Evolutionary conservation across 768 basidiomycete species (phyloP), one percentile per base, ranked within the genome.

Genomic region (Macrolepiota albuminosa): DNA sequence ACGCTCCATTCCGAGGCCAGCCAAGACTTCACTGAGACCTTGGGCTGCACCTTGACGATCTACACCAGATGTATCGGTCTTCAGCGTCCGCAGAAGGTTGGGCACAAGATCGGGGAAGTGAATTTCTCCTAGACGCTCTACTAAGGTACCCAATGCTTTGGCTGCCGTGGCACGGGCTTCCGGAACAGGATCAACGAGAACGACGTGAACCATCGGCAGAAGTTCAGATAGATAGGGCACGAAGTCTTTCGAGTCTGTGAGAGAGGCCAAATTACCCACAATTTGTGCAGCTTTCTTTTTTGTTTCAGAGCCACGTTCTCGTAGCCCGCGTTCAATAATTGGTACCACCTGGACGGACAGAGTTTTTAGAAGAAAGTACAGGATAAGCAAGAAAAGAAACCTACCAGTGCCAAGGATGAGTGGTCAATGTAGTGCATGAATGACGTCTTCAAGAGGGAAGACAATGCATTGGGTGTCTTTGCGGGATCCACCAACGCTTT

Each of bases 351-450:
- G 33, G 10, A 40, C 7, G 36, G 21, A 39, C 36, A 42, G n/a
- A n/a, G 42, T 4, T 13, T 54, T 43, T 2, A n/a, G 50, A 58
- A 48, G 1, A 34, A 54, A 57, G 5, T 21, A 33, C 43, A 55
- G 48, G 11, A 1, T n/a, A 11, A n/a, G 3, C 6, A 29, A 45
- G 21, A 48, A 45, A 51, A 54, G 47, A 40, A 26, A 73, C 88
- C 65, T 60, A 94, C 92, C 67, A 99, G 73, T 18, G 97, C 97
- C 8, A 99, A 77, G 4, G 96, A 98, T 1, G 97, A 95, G 58
- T 96, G 91, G 64, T 98, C 97, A 64, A 99, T 95, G 68, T 97
- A 98, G 70, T 99, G 97, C 76, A 93, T 89, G 76, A 98, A 99
- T 4, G 95, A 93, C 13, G 92, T 98, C 72, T 93, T 93, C 60